These are phyloP conservation scores for Cercophora newfieldiana DNA, from an alignment of 495 filamentous ascomycete species.

Conservation along the genomic window DNA sequence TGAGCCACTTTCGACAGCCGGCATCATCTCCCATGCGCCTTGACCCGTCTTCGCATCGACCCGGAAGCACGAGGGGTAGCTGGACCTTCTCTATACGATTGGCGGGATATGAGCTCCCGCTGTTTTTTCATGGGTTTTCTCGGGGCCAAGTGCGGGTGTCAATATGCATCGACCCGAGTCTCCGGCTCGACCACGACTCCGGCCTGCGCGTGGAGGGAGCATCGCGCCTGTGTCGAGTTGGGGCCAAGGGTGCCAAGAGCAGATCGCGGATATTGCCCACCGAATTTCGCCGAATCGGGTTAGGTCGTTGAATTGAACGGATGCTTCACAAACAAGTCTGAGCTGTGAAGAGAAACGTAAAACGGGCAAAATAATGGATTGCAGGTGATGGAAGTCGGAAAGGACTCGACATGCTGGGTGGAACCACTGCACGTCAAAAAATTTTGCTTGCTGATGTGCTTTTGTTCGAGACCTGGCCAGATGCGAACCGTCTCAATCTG, in stretches of 20 bases:
- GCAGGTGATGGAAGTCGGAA: no score
- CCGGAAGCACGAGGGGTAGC: neutral
- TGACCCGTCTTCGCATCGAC: neutral
- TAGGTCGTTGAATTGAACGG: neutral
- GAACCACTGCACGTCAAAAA: no score
- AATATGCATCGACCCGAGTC: constrained; percentile 6
- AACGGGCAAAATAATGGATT: no score
- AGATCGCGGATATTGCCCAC: constrained; percentile 12
- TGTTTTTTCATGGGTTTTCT: neutral
- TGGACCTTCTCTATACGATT: constrained; percentile 2
- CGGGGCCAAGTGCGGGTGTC: neutral
- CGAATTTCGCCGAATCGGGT: constrained; percentile 5
- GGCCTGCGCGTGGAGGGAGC: neutral
- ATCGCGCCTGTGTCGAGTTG: neutral
- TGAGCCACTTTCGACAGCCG: neutral
- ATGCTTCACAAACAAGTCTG: neutral
- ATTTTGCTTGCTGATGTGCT: no score
- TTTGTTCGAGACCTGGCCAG: no score
- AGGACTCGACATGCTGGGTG: no score
- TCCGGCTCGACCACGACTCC: neutral
- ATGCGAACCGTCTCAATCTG: no score
- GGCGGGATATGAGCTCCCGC: constrained; percentile 7
- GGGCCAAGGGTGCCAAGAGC: constrained; percentile 9
- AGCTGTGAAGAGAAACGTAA: no score
- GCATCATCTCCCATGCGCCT: neutral